Evolutionary conservation across 257 asterid genomes (phyloP).

Genomic region (Solanum tacnaense): DNA sequence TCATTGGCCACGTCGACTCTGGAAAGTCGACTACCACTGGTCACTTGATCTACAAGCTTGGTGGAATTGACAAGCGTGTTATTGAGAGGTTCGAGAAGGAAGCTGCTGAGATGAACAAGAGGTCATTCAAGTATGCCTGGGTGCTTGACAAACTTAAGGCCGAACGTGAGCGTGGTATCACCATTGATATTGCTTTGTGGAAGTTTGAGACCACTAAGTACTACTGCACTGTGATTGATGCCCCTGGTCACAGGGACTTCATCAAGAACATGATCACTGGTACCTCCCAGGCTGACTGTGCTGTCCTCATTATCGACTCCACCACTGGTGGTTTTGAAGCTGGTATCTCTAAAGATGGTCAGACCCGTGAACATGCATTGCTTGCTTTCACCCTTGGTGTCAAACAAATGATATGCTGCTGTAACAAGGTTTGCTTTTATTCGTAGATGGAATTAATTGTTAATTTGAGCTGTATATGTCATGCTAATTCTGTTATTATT

Average conservation of each 20-base stretch:
- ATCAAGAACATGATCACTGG: slow-evolving; percentile 85
- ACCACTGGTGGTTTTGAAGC: slow-evolving; percentile 90
- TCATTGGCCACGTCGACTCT: slow-evolving; percentile 42
- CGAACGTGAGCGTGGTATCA: slow-evolving; percentile 85
- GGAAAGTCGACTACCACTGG: slow-evolving; percentile 42
- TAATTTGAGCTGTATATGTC: neutral
- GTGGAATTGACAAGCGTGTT: slow-evolving; percentile 82
- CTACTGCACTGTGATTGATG: slow-evolving; percentile 85
- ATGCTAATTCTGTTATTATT: neutral
- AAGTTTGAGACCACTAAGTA: slow-evolving; percentile 79
- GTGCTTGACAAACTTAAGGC: slow-evolving; percentile 89
- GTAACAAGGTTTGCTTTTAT: slow-evolving; percentile 43
- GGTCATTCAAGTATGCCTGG: slow-evolving; percentile 88
- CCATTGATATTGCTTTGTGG: slow-evolving; percentile 82
- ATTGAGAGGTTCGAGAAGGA: slow-evolving; percentile 86
- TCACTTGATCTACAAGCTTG: slow-evolving; percentile 68
- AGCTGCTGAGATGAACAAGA: slow-evolving; percentile 84
- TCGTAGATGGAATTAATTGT: too few species aligned
- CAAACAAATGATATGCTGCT: slow-evolving; percentile 75
- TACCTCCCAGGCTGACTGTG: slow-evolving; percentile 84
- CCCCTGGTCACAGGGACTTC: slow-evolving; percentile 81
- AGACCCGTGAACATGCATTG: slow-evolving; percentile 79
- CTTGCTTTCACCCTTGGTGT: slow-evolving; percentile 83
- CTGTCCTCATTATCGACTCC: slow-evolving; percentile 70
- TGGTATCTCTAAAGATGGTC: slow-evolving; percentile 80